These are phyloP conservation scores for Aspergillus egyptiacus DNA, from an alignment of 495 filamentous ascomycete genomes.

Conservation along the genomic window DNA sequence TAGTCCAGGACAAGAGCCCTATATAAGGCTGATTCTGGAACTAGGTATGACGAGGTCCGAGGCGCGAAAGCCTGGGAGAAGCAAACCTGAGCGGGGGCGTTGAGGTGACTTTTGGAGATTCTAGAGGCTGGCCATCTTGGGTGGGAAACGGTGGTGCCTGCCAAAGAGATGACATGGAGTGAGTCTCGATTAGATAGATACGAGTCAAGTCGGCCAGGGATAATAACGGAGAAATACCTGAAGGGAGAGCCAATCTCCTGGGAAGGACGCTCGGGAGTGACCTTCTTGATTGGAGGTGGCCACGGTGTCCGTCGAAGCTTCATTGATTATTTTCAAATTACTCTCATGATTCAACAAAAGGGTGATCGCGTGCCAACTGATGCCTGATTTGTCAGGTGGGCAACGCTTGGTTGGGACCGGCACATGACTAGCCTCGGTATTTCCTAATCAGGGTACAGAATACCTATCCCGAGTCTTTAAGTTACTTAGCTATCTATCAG, in stretches of 20 bases:
- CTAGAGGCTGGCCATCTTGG: conserved; percentile 11
- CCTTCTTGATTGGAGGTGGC: not conserved
- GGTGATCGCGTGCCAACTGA: conserved; percentile 16
- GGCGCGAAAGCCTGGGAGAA: too few relatives aligned
- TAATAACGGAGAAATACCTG: not conserved
- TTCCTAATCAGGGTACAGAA: too few relatives aligned
- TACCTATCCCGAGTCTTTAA: too few relatives aligned
- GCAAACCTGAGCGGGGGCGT: conserved; percentile 1
- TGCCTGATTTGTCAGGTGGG: conserved; percentile 18
- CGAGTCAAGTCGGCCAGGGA: not conserved
- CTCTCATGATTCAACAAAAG: conserved; percentile 6
- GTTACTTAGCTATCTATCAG: too few relatives aligned
- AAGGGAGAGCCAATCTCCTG: not conserved
- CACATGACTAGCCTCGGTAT: conserved; percentile 6
- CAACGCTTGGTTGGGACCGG: conserved; percentile 8
- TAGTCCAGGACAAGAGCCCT: not conserved
- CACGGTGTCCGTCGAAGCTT: not conserved
- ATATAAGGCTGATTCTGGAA: conserved; percentile 3
- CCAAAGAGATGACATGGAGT: not conserved
- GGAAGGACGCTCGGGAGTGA: not conserved
- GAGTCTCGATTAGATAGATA: not conserved
- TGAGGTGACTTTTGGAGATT: not conserved
- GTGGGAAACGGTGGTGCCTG: conserved; percentile 12
- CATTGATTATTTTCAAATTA: not conserved
- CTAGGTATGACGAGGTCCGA: not conserved